Conservation (phyloP, 495 filamentous ascomycete genomes). For the Glonium stellatum region DNA sequence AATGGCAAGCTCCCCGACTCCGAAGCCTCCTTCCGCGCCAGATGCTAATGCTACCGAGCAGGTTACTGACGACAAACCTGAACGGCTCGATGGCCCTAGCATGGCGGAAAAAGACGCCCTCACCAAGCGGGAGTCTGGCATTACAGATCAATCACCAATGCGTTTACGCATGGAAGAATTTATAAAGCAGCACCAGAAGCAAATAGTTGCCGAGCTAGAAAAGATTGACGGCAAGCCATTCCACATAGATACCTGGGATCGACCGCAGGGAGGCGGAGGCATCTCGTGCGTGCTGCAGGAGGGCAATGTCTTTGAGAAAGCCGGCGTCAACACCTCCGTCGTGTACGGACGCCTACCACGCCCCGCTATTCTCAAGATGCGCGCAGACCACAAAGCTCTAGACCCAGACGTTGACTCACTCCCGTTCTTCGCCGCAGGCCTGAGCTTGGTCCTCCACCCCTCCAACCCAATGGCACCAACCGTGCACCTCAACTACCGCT, state of each 20-base stretch:
- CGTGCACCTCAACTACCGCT: conserved; percentile 96
- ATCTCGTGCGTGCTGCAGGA: conserved; percentile 92
- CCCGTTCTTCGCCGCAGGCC: conserved; percentile 88
- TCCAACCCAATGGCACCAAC: conserved; percentile 94
- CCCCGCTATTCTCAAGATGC: conserved; percentile 86
- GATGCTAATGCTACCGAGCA: conserved; percentile 6
- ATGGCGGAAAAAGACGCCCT: conserved; percentile 68
- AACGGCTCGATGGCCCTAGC: conserved; percentile 49
- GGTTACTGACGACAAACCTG: conserved; percentile 36
- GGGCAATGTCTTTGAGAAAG: conserved; percentile 96
- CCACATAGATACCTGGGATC: conserved; percentile 74
- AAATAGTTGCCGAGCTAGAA: conserved; percentile 75
- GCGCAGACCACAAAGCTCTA: conserved; percentile 88
- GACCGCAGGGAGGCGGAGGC: conserved; percentile 76
- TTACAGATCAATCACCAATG: conserved; percentile 79
- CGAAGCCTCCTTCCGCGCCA: conserved; percentile 11
- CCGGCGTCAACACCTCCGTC: conserved; percentile 87
- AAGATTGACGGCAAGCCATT: conserved; percentile 75
- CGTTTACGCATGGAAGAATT: conserved; percentile 94
- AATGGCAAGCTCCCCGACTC: conserved; percentile 45
- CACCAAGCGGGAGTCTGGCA: conserved; percentile 56
- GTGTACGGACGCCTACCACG: conserved; percentile 90
- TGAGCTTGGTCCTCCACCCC: conserved; percentile 89
- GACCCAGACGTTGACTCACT: conserved; percentile 68
- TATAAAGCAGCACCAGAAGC: conserved; percentile 82